These are phyloP conservation scores for Erythrobasidium hasegawianum DNA, from an alignment of 1,284 basidiomycete genomes.

Conservation along the genomic window DNA sequence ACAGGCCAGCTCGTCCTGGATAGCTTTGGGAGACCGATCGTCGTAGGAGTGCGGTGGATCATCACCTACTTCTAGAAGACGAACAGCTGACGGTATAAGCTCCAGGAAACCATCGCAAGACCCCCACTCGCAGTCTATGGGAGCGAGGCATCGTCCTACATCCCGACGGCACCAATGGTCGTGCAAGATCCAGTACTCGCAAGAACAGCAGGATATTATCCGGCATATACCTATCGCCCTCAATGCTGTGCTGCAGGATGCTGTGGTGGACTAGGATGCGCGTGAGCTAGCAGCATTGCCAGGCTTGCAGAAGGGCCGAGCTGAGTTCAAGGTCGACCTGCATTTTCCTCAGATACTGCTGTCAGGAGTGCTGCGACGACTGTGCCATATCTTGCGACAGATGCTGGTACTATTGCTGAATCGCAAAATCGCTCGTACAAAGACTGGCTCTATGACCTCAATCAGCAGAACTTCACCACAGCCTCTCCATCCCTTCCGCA, in stretches of 20 bases:
- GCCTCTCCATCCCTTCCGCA: too few species aligned
- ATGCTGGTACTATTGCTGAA: conserved; percentile 17
- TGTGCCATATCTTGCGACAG: conserved; percentile 15
- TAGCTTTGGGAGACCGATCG: conserved; percentile 1
- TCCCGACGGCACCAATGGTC: neutral
- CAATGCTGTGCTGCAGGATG: conserved; percentile 1
- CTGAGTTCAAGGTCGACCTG: neutral
- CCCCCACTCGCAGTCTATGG: neutral
- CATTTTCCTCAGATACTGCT: neutral
- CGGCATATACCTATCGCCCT: neutral
- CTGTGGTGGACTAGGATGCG: conserved; percentile 1
- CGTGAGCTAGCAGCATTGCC: neutral
- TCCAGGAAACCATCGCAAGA: neutral
- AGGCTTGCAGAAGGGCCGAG: neutral
- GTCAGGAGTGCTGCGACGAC: neutral
- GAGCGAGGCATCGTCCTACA: neutral
- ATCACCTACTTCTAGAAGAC: too few species aligned
- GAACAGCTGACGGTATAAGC: too few species aligned
- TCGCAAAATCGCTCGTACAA: too few species aligned
- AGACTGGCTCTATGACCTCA: too few species aligned
- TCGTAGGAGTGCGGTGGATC: conserved; percentile 7
- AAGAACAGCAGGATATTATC: neutral
- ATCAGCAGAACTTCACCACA: too few species aligned
- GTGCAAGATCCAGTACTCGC: neutral
- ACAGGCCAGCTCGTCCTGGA: conserved; percentile 7